These are phyloP conservation scores for Talaromyces verruculosus DNA, from an alignment of 2,329 filamentous ascomycete genomes.

Conservation along the genomic window DNA sequence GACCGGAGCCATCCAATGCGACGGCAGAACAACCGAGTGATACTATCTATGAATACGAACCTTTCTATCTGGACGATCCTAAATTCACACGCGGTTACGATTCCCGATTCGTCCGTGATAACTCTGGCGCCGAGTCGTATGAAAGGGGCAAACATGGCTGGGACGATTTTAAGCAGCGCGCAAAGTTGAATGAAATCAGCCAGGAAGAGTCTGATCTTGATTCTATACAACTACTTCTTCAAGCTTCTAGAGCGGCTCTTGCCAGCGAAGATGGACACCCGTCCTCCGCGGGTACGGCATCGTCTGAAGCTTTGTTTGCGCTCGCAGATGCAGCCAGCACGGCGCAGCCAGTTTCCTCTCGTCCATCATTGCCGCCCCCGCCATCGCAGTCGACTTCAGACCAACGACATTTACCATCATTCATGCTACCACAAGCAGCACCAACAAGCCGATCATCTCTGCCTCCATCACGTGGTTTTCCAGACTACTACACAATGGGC, in stretches of 20 bases:
- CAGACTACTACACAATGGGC: conserved; percentile 39
- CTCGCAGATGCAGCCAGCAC: conserved; percentile 37
- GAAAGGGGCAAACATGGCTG: conserved; percentile 39
- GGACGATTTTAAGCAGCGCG: conserved; percentile 44
- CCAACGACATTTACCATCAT: conserved; percentile 32
- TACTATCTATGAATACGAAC: conserved; percentile 34
- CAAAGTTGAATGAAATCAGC: conserved; percentile 40
- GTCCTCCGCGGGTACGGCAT: conserved; percentile 19
- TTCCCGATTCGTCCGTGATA: conserved; percentile 37
- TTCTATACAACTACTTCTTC: conserved; percentile 30
- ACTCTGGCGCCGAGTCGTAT: conserved; percentile 36
- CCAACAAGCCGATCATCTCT: conserved; percentile 34
- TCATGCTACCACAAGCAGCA: conserved; percentile 31
- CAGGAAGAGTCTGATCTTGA: conserved; percentile 29
- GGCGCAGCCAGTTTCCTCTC: conserved; percentile 35
- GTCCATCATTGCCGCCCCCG: conserved; percentile 4
- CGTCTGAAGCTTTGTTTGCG: conserved; percentile 33
- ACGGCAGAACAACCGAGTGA: conserved; percentile 30
- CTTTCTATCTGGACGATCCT: conserved; percentile 27
- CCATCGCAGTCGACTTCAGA: conserved; percentile 13
- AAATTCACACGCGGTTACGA: conserved; percentile 38
- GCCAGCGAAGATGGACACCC: conserved; percentile 20
- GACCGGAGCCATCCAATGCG: not conserved
- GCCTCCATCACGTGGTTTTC: conserved; percentile 37
- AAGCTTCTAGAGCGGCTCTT: conserved; percentile 31